Base-by-base conservation (phyloP, 2,329 filamentous ascomycete species). In the Pestalotiopsis sp. region DNA sequence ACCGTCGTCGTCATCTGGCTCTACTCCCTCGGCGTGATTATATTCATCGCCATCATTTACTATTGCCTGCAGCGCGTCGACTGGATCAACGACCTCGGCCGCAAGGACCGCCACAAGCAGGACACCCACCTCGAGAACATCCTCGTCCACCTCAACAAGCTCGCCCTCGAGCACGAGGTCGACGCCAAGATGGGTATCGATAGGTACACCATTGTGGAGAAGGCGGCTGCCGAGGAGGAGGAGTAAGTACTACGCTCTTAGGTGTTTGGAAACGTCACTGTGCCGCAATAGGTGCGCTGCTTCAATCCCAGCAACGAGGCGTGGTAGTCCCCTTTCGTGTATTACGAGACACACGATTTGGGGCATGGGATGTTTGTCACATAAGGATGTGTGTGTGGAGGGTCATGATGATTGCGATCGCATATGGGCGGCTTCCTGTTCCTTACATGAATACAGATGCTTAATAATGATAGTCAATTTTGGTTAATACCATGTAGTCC, bases 91-190 rank as follows among this genome's bases (percentile, higher is more conserved):
- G 85, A 91, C 77, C 84, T 91, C 41, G 89, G 89, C 70, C 87
- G 89, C 77, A 87, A 88, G 82, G 85, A 88, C 80, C 86, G 89
- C 73, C 86, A 82, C 76, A 81, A 83, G 75, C 86, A 88, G 81
- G 88, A 91, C 77, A 89, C 88, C 70, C 82, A 87, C 71, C 87
- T 91, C 78, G 89, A 91, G 85, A 90, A 91, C 81, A 88, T 90
- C 80, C 86, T 91, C 74, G 85, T 84, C 63, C 87, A 89, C 72
- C 84, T 91, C 70, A 87, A 86, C 82, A 91, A 91, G 83, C 81
- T 91, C 71, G 86, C 88, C 27, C 64, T 77, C 38, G 76, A 78
- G 64, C 76, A 76, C 31, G 75, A 77, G 60, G 58, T 69, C 1
- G 76, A 78, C 49, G 63, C 70, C 1, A 74, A 72, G 62, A 73